A percentile compares a stretch with the other conserved stretches of the same genome.
Conservation (phyloP, 371 early-diverging fungal species). For the Mortierella sp. region DNA sequence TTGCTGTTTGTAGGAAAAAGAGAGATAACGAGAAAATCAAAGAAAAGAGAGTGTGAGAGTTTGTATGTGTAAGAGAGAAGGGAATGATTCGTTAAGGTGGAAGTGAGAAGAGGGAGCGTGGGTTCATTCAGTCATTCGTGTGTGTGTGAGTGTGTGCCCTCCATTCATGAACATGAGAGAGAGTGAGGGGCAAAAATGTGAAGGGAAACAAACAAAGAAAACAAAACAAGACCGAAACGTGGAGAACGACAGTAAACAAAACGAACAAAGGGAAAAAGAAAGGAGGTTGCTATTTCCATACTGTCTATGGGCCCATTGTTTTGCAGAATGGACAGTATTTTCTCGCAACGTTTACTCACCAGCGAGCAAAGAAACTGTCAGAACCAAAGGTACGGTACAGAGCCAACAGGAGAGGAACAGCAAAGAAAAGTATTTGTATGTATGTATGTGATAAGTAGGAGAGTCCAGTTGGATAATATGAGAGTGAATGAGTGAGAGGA, state of each 20-base stretch:
- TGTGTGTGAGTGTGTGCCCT: background rate
- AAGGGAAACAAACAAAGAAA: background rate
- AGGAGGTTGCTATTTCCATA: background rate
- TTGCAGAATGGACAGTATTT: too few relatives aligned
- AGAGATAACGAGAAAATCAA: background rate
- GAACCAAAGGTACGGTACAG: constrained; percentile 21
- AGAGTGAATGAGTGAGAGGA: constrained; percentile 3
- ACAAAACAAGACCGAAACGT: background rate
- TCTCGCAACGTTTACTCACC: constrained; percentile 10
- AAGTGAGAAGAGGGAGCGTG: background rate
- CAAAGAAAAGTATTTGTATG: background rate
- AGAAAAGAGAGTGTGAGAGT: background rate
- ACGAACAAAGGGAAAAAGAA: background rate
- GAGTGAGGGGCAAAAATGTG: background rate
- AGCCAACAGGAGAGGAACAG: background rate
- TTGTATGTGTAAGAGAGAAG: background rate
- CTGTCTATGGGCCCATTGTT: background rate
- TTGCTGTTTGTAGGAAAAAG: background rate
- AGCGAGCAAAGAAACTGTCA: background rate
- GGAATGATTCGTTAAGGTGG: background rate
- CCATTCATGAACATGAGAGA: constrained; percentile 4
- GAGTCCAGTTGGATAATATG: too few relatives aligned
- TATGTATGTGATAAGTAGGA: too few relatives aligned
- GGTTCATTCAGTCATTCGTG: background rate
- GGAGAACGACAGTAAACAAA: background rate